These are phyloP conservation scores for Ophiostoma pallidulum DNA, from an alignment of 2,329 filamentous ascomycete genomes.

Conservation along the genomic window DNA sequence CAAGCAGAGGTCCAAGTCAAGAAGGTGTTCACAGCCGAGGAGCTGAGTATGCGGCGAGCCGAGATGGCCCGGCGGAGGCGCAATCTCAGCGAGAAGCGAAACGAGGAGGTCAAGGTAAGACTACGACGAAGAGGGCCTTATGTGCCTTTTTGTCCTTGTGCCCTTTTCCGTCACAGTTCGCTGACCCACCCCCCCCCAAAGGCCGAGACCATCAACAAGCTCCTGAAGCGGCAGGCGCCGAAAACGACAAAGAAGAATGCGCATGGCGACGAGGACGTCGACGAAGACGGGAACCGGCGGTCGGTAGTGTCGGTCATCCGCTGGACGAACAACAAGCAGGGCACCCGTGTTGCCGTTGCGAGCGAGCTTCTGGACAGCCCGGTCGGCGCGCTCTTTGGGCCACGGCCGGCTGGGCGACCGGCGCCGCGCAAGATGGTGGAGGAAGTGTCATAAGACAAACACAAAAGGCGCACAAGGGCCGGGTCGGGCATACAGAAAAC, in stretches of 20 bases:
- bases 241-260: conserved; percentile 53
- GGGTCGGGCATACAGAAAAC: no score
- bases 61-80: conserved; percentile 53
- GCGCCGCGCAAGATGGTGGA: conserved; percentile 43
- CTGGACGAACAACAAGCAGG: conserved; percentile 60
- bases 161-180: conserved; percentile 27
- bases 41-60: conserved; percentile 51
- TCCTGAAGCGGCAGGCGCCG: conserved; percentile 75
- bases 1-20: conserved; percentile 51
- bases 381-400: conserved; percentile 48
- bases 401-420: conserved; percentile 20
- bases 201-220: conserved; percentile 88
- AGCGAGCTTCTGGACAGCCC: conserved; percentile 58
- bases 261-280: conserved; percentile 39
- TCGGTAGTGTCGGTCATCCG: conserved; percentile 51
- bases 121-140: background rate
- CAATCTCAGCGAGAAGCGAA: conserved; percentile 56
- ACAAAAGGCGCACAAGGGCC: background rate
- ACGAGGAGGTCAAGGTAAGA: conserved; percentile 57
- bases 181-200: no score
- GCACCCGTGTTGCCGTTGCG: conserved; percentile 54
- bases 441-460: conserved; percentile 30
- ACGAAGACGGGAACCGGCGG: conserved; percentile 26
- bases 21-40: conserved; percentile 52
- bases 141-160: background rate